phyloP scores from a whole-genome alignment of 1,284 basidiomycete genomes.

The Gymnopus androsaceus region DNA sequence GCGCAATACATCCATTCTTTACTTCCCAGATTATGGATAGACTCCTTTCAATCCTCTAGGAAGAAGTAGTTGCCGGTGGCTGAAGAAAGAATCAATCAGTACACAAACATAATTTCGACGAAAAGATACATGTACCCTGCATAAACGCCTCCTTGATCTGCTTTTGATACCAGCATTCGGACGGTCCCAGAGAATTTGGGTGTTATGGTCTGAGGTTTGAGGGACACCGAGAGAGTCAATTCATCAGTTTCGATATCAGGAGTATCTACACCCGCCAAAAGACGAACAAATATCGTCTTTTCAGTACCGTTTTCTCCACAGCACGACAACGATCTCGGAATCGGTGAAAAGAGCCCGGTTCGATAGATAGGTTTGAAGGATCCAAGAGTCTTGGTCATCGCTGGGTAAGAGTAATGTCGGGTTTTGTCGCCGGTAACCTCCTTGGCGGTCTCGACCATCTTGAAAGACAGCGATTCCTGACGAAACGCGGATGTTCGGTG shows the following conservation, averaged over 20 bases:
- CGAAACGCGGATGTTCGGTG: slow-evolving; percentile 97
- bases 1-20: no score
- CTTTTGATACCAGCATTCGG: slow-evolving; percentile 88
- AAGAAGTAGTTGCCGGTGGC: no score
- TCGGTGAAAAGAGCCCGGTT: slow-evolving; percentile 88
- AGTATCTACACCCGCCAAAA: slow-evolving; percentile 86
- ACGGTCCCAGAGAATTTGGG: slow-evolving; percentile 95
- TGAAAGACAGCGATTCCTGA: slow-evolving; percentile 91
- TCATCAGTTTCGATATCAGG: slow-evolving; percentile 85
- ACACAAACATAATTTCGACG: no score
- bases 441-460: slow-evolving; percentile 93
- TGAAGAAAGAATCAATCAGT: no score
- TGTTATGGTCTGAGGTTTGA: slow-evolving; percentile 96
- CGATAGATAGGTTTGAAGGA: slow-evolving; percentile 90
- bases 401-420: slow-evolving; percentile 84
- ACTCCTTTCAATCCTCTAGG: no score
- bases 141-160: slow-evolving; percentile 93
- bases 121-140: no score
- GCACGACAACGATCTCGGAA: slow-evolving; percentile 96
- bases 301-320: slow-evolving; percentile 98
- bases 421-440: slow-evolving; percentile 84
- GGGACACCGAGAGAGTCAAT: slow-evolving; percentile 79
- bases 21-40: no score
- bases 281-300: slow-evolving; percentile 94
- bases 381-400: slow-evolving; percentile 95